These are phyloP conservation scores for Lecanoromycetidae sp. DNA, from an alignment of 2,329 filamentous ascomycete genomes.

Conservation along the genomic window DNA sequence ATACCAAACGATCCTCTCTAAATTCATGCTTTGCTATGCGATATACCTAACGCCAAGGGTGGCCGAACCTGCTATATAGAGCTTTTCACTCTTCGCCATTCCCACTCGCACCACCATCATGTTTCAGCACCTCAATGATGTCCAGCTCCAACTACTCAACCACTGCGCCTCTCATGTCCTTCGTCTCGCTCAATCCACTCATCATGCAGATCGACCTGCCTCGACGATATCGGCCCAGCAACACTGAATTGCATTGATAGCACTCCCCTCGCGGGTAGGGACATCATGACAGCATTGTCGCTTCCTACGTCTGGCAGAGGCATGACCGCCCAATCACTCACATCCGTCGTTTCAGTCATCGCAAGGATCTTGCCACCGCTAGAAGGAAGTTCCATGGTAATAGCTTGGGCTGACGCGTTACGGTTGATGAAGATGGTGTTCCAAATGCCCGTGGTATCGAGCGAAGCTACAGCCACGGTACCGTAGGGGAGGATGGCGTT, in stretches of 20 bases:
- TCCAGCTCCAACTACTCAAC: too few relatives aligned
- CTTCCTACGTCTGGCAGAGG: background rate
- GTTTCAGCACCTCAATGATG: too few relatives aligned
- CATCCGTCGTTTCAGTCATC: slow-evolving; percentile 1
- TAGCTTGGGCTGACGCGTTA: slow-evolving; percentile 3
- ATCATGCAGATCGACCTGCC: too few relatives aligned
- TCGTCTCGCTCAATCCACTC: too few relatives aligned
- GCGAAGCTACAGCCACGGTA: slow-evolving; percentile 5
- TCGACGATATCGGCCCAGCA: too few relatives aligned
- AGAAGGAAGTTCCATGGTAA: slow-evolving; percentile 3
- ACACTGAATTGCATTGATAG: slow-evolving; percentile 6
- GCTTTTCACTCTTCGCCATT: too few relatives aligned
- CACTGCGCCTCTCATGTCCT: too few relatives aligned
- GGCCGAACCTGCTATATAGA: too few relatives aligned
- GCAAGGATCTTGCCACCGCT: background rate
- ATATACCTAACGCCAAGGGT: too few relatives aligned
- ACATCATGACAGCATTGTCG: slow-evolving; percentile 1
- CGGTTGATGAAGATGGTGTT: slow-evolving; percentile 9
- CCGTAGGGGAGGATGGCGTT: slow-evolving; percentile 11
- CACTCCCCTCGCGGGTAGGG: slow-evolving; percentile 4
- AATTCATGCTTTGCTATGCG: too few relatives aligned
- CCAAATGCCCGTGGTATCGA: background rate
- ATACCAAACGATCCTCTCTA: too few relatives aligned
- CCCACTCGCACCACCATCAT: too few relatives aligned
- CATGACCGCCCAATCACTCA: background rate